Evolutionary conservation across 176 grass and related monocot species (phyloP).

Genomic region (Oryza glaberrima): DNA sequence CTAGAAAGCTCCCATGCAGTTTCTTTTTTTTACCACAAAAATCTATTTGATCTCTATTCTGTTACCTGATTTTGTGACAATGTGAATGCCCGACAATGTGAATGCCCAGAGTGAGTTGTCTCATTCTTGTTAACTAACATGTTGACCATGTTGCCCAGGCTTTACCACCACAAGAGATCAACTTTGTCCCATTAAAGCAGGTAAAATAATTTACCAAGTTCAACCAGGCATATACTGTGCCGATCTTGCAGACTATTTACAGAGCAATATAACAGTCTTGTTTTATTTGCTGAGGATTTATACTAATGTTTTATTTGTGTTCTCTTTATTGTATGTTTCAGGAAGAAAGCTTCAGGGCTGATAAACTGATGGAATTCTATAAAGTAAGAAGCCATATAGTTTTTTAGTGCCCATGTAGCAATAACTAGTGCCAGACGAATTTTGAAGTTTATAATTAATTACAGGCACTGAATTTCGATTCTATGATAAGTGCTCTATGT

Average conservation of each 20-base stretch:
- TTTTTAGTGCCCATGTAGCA: neutral
- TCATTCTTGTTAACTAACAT: slow-evolving; percentile 45
- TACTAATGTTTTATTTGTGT: slow-evolving; percentile 34
- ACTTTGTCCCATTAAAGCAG: slow-evolving; percentile 91
- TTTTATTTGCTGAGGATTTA: slow-evolving; percentile 28
- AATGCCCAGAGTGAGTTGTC: slow-evolving; percentile 24
- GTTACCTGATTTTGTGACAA: neutral
- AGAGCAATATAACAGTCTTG: slow-evolving; percentile 20
- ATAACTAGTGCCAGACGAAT: neutral
- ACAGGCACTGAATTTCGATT: slow-evolving; percentile 7
- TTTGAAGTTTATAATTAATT: slow-evolving; percentile 32
- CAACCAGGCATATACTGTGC: slow-evolving; percentile 11
- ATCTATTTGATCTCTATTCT: neutral
- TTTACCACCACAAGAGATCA: slow-evolving; percentile 73
- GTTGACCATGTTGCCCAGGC: slow-evolving; percentile 54
- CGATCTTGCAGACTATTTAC: neutral
- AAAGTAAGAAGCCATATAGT: slow-evolving; percentile 54
- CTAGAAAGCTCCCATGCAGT: neutral
- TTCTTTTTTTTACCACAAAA: neutral
- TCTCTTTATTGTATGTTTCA: slow-evolving; percentile 49
- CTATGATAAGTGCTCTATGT: slow-evolving; percentile 13
- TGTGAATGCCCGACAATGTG: neutral
- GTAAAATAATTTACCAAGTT: slow-evolving; percentile 44
- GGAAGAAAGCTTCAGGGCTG: slow-evolving; percentile 79
- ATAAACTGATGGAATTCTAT: slow-evolving; percentile 83